These are phyloP conservation scores for Boletus rufocinnamomeus DNA, from an alignment of 768 basidiomycete genomes.

Conservation along the genomic window DNA sequence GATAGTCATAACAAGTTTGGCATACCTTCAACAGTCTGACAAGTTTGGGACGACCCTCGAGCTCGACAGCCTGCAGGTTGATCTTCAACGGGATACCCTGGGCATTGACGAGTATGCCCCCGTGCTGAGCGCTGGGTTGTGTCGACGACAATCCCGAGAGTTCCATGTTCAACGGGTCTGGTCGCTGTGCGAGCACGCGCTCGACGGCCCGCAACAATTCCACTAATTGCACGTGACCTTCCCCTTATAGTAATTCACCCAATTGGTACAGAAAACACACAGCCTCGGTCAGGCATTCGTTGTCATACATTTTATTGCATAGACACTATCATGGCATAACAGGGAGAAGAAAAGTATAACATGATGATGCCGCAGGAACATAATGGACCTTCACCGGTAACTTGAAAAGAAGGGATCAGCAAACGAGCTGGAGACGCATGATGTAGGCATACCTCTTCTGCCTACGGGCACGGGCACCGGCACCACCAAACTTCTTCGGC, in stretches of 20 bases:
- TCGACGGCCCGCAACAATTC: neutral
- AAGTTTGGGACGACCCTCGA: conserved; percentile 50
- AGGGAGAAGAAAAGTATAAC: conserved; percentile 42
- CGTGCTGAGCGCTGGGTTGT: conserved; percentile 13
- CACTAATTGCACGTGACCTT: conserved; percentile 13
- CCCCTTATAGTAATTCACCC: neutral
- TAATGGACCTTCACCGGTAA: conserved; percentile 56
- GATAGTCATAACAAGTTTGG: conserved; percentile 9
- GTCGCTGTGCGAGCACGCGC: neutral
- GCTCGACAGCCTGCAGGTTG: conserved; percentile 59
- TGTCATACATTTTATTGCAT: conserved; percentile 37
- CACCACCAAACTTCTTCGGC: conserved; percentile 99
- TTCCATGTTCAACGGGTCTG: conserved; percentile 23
- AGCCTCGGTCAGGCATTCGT: neutral
- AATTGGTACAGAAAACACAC: neutral
- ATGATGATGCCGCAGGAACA: conserved; percentile 46
- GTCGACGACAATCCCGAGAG: conserved; percentile 21
- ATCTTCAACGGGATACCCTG: conserved; percentile 48
- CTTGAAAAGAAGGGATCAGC: conserved; percentile 42
- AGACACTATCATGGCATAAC: conserved; percentile 38
- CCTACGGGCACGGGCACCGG: conserved; percentile 96
- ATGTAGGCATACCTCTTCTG: conserved; percentile 76
- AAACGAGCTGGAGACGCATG: conserved; percentile 1
- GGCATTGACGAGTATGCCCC: conserved; percentile 40
- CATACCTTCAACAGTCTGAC: conserved; percentile 51